Conservation (phyloP, 495 filamentous ascomycete genomes). For the Talaromyces thailandensis region DNA sequence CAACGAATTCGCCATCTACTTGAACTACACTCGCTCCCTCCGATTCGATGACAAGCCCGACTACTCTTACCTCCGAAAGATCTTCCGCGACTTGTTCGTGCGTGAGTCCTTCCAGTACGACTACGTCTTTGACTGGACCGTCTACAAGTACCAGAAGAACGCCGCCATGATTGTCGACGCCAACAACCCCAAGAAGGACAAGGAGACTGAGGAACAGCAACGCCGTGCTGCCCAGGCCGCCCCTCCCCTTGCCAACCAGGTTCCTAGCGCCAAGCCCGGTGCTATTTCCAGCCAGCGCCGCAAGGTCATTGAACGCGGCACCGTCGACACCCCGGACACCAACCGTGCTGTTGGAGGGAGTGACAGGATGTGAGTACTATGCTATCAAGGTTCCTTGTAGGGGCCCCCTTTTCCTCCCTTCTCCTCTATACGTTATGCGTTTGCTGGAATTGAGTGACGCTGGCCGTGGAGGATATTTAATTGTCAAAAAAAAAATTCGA, state of each 20-base stretch:
- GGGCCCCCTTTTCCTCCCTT: slow-evolving; percentile 48
- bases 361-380: slow-evolving; percentile 97
- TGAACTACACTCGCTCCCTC: slow-evolving; percentile 98
- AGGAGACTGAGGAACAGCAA: slow-evolving; percentile 67
- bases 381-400: slow-evolving; percentile 84
- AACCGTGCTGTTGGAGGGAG: slow-evolving; percentile 83
- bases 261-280: slow-evolving; percentile 55
- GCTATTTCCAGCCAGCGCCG: slow-evolving; percentile 72
- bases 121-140: slow-evolving; percentile 99
- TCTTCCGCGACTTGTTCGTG: slow-evolving; percentile 99
- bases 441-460: slow-evolving; percentile 68
- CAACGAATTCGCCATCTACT: slow-evolving; percentile 98
- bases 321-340: slow-evolving; percentile 71
- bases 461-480: slow-evolving; percentile 53
- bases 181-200: slow-evolving; percentile 57
- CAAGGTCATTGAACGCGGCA: slow-evolving; percentile 68
- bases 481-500: slow-evolving; percentile 46
- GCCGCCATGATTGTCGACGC: slow-evolving; percentile 80
- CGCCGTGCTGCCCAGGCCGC: slow-evolving; percentile 50
- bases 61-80: slow-evolving; percentile 99
- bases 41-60: slow-evolving; percentile 99
- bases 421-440: slow-evolving; percentile 83
- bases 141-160: slow-evolving; percentile 99
- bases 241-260: slow-evolving; percentile 45
- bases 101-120: slow-evolving; percentile 99